These are phyloP conservation scores for Salvia splendens DNA, from an alignment of 257 asterid species.

Conservation along the genomic window DNA sequence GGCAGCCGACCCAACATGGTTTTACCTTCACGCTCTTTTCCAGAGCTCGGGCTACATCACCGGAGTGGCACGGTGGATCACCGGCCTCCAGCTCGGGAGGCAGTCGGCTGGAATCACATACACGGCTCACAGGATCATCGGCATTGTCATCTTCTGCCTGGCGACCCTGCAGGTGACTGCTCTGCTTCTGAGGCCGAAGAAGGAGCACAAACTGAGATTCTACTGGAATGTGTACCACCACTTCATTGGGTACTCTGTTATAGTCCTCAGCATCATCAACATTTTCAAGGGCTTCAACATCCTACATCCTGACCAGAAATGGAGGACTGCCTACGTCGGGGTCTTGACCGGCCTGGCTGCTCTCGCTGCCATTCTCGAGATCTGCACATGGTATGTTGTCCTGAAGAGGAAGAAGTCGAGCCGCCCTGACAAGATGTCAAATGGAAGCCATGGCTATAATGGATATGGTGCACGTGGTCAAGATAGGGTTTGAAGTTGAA, in stretches of 20 bases:
- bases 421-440: conserved; percentile 38
- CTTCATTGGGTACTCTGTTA: conserved; percentile 65
- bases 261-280: conserved; percentile 74
- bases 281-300: conserved; percentile 83
- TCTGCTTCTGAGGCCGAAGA: conserved; percentile 84
- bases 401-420: conserved; percentile 61
- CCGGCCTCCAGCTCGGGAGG: conserved; percentile 72
- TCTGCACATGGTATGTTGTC: conserved; percentile 65
- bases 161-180: conserved; percentile 85
- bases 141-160: conserved; percentile 64
- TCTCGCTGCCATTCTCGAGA: conserved; percentile 61
- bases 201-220: conserved; percentile 75
- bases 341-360: conserved; percentile 56
- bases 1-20: conserved; percentile 83
- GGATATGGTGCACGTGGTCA: conserved; percentile 45
- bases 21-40: conserved; percentile 72
- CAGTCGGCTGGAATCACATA: conserved; percentile 61
- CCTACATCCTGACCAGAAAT: conserved; percentile 65
- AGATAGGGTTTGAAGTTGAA: conserved; percentile 43
- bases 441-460: conserved; percentile 37
- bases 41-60: conserved; percentile 66
- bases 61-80: conserved; percentile 93
- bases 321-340: conserved; percentile 71
- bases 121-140: conserved; percentile 67
- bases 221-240: conserved; percentile 90